phyloP scores from a whole-genome alignment of 176 grass and related monocot genomes.

The Melocanna baccifera region DNA sequence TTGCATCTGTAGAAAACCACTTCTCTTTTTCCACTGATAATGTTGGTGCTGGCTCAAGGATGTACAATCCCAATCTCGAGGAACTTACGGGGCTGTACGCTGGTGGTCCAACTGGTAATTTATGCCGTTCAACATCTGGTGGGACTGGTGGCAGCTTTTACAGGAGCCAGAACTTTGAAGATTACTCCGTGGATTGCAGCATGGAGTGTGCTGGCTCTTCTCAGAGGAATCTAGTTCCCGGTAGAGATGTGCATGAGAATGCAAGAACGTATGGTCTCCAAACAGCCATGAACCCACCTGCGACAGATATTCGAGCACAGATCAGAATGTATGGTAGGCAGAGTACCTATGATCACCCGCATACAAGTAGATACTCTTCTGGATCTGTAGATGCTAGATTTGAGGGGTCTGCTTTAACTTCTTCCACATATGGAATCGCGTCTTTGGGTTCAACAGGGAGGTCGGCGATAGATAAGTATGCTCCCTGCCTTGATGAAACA shows the following conservation, averaged over 20 bases:
- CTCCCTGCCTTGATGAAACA: constrained; percentile 45
- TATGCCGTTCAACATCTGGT: constrained; percentile 5
- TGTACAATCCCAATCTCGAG: background rate
- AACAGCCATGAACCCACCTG: background rate
- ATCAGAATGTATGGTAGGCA: constrained; percentile 36
- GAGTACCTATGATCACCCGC: background rate
- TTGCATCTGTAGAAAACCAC: constrained; percentile 25
- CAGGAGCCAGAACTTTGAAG: background rate
- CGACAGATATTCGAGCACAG: constrained; percentile 17
- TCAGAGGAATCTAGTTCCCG: background rate
- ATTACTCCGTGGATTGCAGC: background rate
- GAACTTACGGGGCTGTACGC: constrained; percentile 9
- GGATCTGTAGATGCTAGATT: constrained; percentile 7
- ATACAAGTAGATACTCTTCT: background rate
- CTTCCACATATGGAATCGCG: constrained; percentile 36
- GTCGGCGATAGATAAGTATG: constrained; percentile 39
- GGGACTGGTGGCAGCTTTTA: constrained; percentile 14
- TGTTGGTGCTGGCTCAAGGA: constrained; percentile 10
- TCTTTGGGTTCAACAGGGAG: constrained; percentile 21
- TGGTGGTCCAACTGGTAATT: constrained; percentile 2
- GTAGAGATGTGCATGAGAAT: background rate
- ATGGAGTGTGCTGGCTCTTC: background rate
- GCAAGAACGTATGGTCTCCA: background rate
- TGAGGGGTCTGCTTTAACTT: constrained; percentile 1
- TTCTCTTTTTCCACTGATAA: constrained; percentile 16